Percentiles rank a stretch among this genome's conserved stretches.
Conservation (phyloP, 2,329 filamentous ascomycete genomes). For the Ilyonectria sp. region DNA sequence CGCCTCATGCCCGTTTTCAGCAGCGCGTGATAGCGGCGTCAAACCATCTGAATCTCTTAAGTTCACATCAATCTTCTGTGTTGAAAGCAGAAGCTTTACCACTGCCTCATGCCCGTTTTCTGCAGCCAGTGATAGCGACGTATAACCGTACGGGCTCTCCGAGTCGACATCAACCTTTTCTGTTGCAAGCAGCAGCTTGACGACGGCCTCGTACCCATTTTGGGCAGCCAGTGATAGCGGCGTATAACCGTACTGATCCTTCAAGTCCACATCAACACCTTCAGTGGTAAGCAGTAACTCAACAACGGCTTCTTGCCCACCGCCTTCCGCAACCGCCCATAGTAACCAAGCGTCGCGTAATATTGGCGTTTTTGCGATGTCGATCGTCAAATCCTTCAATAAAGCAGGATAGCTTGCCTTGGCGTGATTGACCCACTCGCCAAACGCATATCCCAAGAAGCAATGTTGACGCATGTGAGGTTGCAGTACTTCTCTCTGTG, state of each 20-base stretch:
- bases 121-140: neutral
- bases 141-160: neutral
- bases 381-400: neutral
- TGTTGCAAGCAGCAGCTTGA: neutral
- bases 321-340: neutral
- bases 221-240: neutral
- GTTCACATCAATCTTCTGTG: neutral
- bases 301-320: neutral
- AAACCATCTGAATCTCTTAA: neutral
- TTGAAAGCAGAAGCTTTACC: neutral
- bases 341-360: constrained; percentile 12
- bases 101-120: neutral
- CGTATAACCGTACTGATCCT: neutral
- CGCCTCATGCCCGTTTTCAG: neutral
- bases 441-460: neutral
- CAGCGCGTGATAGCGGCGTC: neutral
- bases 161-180: neutral
- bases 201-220: neutral
- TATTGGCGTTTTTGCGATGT: neutral
- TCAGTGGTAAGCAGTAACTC: neutral
- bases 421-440: neutral
- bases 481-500: neutral
- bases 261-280: neutral
- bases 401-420: neutral
- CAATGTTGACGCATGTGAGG: neutral